Base-by-base conservation (phyloP, 768 basidiomycete species). In the Ramaria sp. region DNA sequence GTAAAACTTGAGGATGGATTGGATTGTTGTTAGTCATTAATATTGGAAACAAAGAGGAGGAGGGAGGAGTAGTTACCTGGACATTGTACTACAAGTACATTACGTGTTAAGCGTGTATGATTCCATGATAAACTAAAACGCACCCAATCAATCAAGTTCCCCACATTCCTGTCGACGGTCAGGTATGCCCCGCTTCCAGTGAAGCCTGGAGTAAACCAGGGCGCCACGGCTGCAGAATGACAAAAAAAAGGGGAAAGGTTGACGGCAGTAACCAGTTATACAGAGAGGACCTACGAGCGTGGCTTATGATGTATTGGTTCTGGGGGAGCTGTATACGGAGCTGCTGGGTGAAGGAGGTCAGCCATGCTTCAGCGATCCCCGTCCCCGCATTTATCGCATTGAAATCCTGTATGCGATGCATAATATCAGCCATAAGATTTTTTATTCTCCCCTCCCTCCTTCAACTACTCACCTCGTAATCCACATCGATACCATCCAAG, bases 231-330 rank as follows among this genome's bases (percentile, higher is more conserved):
- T 64, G 50, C 8, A 22, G 2, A 41, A 30, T 22, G 15, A 43
- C 30, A n/a, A 42, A 22, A 22, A 7, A 27, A 22, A 24, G 41
- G 13, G n/a, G 25, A 24, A 49, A 45, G 8, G 34, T 41, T 10
- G 36, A n/a, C 16, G n/a, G n/a, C n/a, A n/a, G n/a, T n/a, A n/a
- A 1, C 25, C 16, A 44, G 13, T 38, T 58, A 52, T 24, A 39
- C 20, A n/a, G 8, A 45, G n/a, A n/a, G n/a, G n/a, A 62, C 74
- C 62, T 65, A 77, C 76, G 79, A 50, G 79, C 78, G 63, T 82
- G 79, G 7, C 76, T 75, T 30, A 80, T 56, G 50, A 81, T 74
- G 59, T 73, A 80, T 44, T 65, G 66, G 36, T 74, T 74, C 58
- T 58, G 44, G 10, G 78, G 78, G 24, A 81, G 73, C 50, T 72